Base-by-base conservation (phyloP, 2,329 filamentous ascomycete species). In the Colletotrichum lini region DNA sequence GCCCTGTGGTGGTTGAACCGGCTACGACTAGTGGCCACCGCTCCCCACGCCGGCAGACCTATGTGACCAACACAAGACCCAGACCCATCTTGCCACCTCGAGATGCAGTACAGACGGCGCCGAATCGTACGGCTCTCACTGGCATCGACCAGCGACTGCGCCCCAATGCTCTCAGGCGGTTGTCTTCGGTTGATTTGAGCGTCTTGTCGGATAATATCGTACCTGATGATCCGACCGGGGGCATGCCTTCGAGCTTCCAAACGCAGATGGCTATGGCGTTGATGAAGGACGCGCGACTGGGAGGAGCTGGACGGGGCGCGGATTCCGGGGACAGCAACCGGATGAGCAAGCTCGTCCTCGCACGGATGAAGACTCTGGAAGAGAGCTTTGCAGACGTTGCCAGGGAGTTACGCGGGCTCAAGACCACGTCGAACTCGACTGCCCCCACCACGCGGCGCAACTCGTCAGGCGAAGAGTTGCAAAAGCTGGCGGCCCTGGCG, bases 301-400 rank as follows among this genome's bases (percentile, higher is more conserved):
- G 87, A 76, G 82, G 79, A 21, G 78, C 79, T 42, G 82, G 79
- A 42, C 73, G 78, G 47, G 79, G 79, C 49, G 74, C 75, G 42
- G 82, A 84, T 57, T 70, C 79, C 4, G 81, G 78, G 65, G 84
- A 85, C 86, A 89, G 80, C 30, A 92, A 94, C 77, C 89, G 93
- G 50, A 93, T 95, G 88, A 91, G 92, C 75, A 89, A 94, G 67
- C 87, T 98, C 56, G 93, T 98, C 81, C 85, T 98, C 56, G 94
- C 94, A 10, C 87, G 94, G 44, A 98, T 98, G 94, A 96, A 96
- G 80, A 96, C 93, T 9, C 86, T 98, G 2, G 95, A 98, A 79
- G 94, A 97, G 81, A 93, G 95, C 16, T 96, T 98, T 80, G 89
- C 93, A 2, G 94, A 98, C 71, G 92, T 97, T n/a, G 89, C 95